These are phyloP conservation scores for Cyanidioschyzon merolae DNA, from an alignment of 23 red algal species.

Conservation along the genomic window DNA sequence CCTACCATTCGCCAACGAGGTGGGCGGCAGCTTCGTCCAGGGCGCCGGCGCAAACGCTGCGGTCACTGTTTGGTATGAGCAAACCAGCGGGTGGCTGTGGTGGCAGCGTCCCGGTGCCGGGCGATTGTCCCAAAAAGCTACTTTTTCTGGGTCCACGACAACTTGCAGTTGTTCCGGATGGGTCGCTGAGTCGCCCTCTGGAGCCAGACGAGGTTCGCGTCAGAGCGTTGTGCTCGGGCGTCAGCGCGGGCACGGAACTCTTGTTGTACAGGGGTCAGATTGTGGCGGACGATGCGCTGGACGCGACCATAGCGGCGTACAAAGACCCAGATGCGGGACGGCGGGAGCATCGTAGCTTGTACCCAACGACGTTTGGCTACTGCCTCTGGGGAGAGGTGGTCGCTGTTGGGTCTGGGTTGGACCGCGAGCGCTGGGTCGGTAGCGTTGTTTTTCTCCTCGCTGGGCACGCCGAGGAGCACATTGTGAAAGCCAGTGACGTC, in stretches of 20 bases:
- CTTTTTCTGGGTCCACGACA: background rate
- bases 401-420: background rate
- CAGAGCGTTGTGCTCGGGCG: background rate
- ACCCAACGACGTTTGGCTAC: slow-evolving; percentile 4
- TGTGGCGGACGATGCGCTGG: background rate
- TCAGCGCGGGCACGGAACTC: slow-evolving; percentile 4
- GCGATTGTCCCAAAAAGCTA: background rate
- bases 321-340: background rate
- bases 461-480: background rate
- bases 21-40: too few relatives aligned
- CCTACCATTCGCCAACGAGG: too few relatives aligned
- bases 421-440: background rate
- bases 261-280: slow-evolving; percentile 7
- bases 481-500: background rate
- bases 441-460: background rate
- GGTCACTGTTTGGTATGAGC: too few relatives aligned
- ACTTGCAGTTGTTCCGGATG: background rate
- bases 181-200: background rate
- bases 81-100: too few relatives aligned
- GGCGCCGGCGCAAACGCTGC: too few relatives aligned
- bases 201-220: slow-evolving; percentile 1
- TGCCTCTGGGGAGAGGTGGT: background rate
- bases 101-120: too few relatives aligned
- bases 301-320: slow-evolving; percentile 7
- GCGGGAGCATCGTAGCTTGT: background rate